phyloP scores from a whole-genome alignment of 225 moss, liverwort and hornwort genomes.

The Neckera pumila region DNA sequence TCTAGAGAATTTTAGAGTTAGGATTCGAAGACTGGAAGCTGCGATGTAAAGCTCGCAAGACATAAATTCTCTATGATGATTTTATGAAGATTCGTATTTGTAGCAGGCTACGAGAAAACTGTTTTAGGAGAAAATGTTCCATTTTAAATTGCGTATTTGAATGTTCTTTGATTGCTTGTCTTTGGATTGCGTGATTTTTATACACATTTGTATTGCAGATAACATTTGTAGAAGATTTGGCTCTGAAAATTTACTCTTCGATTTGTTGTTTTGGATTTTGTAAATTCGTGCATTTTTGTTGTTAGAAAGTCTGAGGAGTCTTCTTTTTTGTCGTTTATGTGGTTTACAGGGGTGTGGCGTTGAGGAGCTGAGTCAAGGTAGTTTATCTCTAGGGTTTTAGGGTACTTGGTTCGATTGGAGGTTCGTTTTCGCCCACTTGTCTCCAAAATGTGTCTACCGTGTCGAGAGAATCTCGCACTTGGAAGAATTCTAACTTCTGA shows the following conservation, averaged over 20 bases:
- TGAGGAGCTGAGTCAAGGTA: not conserved
- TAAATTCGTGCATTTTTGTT: not conserved
- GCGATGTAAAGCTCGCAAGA: not conserved
- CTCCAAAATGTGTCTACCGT: not conserved
- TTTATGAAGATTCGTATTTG: not conserved
- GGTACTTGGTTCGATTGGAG: not conserved
- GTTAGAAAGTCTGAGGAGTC: not conserved
- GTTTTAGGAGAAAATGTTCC: not conserved
- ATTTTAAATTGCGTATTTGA: not conserved
- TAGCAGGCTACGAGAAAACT: not conserved
- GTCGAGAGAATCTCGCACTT: not conserved
- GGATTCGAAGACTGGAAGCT: not conserved
- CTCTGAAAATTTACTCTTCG: not conserved
- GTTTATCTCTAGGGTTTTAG: not conserved
- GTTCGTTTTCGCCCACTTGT: not conserved
- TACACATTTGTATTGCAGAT: not conserved
- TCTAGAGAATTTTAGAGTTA: not conserved
- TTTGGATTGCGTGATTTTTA: not conserved
- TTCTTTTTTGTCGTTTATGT: too few species aligned
- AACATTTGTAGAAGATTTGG: not conserved
- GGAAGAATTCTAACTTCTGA: not conserved
- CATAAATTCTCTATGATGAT: not conserved
- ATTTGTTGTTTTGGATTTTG: not conserved
- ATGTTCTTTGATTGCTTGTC: not conserved
- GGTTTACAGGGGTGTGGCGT: not conserved